Conservation (phyloP, 1,139 yeast species). For the Pichia sp. region DNA sequence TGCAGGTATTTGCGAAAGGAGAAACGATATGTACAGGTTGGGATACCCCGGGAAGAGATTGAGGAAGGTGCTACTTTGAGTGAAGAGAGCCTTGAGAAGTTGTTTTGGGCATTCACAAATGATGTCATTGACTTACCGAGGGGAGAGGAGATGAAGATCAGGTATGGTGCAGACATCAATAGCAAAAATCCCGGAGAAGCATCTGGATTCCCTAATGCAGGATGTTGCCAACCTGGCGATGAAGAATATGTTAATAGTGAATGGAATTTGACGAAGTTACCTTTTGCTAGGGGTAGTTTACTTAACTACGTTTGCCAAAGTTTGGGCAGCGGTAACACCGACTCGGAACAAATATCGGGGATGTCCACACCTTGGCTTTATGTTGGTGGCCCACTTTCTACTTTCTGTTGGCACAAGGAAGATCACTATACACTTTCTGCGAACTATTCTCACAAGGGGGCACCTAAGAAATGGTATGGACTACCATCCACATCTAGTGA, state of each 20-base stretch:
- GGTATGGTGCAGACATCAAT: slow-evolving; percentile 77
- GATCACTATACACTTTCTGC: slow-evolving; percentile 76
- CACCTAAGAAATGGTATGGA: slow-evolving; percentile 74
- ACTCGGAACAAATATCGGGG: slow-evolving; percentile 50
- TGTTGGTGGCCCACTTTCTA: slow-evolving; percentile 64
- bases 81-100: slow-evolving; percentile 35
- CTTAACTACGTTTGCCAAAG: slow-evolving; percentile 39
- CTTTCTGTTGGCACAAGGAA: slow-evolving; percentile 84
- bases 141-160: slow-evolving; percentile 45
- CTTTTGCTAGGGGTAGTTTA: slow-evolving; percentile 58
- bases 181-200: slow-evolving; percentile 52
- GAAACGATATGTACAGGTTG: too few relatives aligned
- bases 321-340: background rate
- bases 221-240: slow-evolving; percentile 7
- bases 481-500: slow-evolving; percentile 53
- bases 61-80: slow-evolving; percentile 6
- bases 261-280: slow-evolving; percentile 53
- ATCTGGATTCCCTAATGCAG: slow-evolving; percentile 52
- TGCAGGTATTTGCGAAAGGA: slow-evolving; percentile 2
- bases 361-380: slow-evolving; percentile 84
- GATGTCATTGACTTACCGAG: slow-evolving; percentile 19
- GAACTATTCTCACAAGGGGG: slow-evolving; percentile 70
- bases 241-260: slow-evolving; percentile 32
- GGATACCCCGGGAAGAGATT: too few relatives aligned
- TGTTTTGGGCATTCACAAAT: slow-evolving; percentile 51